These are phyloP conservation scores for Dioscorea zingiberensis DNA, from an alignment of 106 monocot genomes.

Conservation along the genomic window DNA sequence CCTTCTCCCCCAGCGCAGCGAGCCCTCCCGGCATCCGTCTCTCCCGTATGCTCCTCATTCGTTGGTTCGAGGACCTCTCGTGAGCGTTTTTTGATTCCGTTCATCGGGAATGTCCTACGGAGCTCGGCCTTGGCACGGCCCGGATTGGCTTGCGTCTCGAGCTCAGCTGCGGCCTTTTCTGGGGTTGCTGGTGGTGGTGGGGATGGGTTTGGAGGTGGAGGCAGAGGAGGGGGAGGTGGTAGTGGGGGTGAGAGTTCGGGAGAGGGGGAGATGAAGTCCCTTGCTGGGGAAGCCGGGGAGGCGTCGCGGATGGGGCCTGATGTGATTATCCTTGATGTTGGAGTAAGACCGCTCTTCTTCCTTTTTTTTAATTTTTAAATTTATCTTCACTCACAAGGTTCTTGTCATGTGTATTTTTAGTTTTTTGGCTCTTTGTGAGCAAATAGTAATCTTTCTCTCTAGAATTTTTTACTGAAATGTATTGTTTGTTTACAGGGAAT, in stretches of 20 bases:
- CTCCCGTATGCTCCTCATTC: neutral
- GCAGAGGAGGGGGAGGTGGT: slow-evolving; percentile 20
- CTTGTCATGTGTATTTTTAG: too few species aligned
- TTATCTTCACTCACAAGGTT: too few species aligned
- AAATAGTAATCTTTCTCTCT: too few species aligned
- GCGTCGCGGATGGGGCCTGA: slow-evolving; percentile 32
- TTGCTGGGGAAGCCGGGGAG: slow-evolving; percentile 32
- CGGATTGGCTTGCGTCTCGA: neutral
- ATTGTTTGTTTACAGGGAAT: slow-evolving; percentile 60
- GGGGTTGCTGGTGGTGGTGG: slow-evolving; percentile 30
- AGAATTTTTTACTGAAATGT: neutral
- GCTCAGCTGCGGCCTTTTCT: neutral
- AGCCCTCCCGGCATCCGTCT: neutral
- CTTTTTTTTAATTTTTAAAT: neutral
- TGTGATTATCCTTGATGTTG: slow-evolving; percentile 89
- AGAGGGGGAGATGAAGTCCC: slow-evolving; percentile 14
- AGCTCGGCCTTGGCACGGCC: neutral
- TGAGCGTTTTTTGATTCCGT: slow-evolving; percentile 21
- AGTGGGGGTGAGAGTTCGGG: slow-evolving; percentile 32
- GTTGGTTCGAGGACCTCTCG: neutral
- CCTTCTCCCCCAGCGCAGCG: neutral
- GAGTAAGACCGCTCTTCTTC: slow-evolving; percentile 35
- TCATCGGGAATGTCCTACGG: neutral
- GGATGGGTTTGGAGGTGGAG: slow-evolving; percentile 14
- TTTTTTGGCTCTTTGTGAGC: too few species aligned